Evolutionary conservation across 139 green algal species (phyloP).

Genomic region (Coccomyxa sp.): DNA sequence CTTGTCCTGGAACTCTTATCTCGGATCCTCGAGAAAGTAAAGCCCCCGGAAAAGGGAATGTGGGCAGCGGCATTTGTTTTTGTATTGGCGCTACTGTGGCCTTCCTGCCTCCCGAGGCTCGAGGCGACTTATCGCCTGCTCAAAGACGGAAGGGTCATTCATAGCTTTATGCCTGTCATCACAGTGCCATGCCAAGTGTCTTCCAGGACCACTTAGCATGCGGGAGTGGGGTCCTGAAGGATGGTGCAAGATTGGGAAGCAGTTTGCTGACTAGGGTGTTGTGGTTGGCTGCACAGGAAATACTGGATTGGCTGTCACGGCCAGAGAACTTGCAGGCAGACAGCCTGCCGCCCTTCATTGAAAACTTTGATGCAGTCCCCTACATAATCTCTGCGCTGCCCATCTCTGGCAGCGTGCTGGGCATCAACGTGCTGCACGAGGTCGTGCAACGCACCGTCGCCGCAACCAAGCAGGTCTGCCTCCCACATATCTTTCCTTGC

Average conservation of each 20-base stretch:
- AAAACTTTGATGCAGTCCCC: slow-evolving; percentile 63
- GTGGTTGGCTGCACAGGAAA: slow-evolving; percentile 48
- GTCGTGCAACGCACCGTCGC: slow-evolving; percentile 62
- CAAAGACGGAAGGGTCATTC: too few relatives aligned
- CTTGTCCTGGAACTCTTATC: neutral
- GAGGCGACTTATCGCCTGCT: too few relatives aligned
- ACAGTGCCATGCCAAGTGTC: too few relatives aligned
- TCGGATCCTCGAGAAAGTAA: neutral
- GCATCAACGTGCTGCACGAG: slow-evolving; percentile 76
- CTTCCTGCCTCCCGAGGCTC: too few relatives aligned
- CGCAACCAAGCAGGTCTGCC: slow-evolving; percentile 7
- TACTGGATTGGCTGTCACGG: slow-evolving; percentile 70
- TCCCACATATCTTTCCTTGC: neutral
- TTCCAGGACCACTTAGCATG: too few relatives aligned
- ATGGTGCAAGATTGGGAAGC: too few relatives aligned
- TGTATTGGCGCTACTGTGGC: too few relatives aligned
- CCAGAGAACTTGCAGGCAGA: slow-evolving; percentile 54
- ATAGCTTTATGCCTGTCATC: too few relatives aligned
- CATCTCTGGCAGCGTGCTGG: slow-evolving; percentile 50
- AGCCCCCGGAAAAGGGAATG: too few relatives aligned
- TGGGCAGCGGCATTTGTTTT: too few relatives aligned
- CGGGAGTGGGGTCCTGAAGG: too few relatives aligned
- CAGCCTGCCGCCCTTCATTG: slow-evolving; percentile 59
- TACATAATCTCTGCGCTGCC: slow-evolving; percentile 68
- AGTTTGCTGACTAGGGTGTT: too few relatives aligned